Conservation (phyloP, 148 eudicot species). For the Rhododendron simsii region DNA sequence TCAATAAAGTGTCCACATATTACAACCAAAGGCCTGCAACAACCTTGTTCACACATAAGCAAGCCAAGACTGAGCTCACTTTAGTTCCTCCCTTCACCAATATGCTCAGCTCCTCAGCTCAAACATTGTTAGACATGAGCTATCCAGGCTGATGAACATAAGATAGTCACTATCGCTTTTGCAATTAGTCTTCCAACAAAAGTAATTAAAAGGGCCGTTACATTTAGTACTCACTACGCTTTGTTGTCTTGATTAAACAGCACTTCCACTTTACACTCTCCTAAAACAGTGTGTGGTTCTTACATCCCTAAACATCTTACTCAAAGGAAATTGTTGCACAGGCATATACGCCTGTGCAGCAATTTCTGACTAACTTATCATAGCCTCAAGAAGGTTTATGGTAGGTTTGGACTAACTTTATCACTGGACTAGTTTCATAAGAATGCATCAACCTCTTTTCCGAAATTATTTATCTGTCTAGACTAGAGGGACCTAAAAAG, state of each 20-base stretch:
- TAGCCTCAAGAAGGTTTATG: not conserved
- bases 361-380: not conserved
- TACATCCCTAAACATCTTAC: not conserved
- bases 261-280: not conserved
- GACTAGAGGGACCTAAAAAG: not conserved
- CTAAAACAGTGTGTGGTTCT: not conserved
- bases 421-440: not conserved
- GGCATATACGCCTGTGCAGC: not conserved
- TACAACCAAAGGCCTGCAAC: not conserved
- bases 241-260: not conserved
- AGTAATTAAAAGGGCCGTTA: too few relatives aligned
- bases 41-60: not conserved
- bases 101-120: not conserved
- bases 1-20: not conserved
- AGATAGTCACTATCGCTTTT: not conserved
- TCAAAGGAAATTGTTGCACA: not conserved
- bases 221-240: not conserved
- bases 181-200: not conserved
- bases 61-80: slow-evolving; percentile 6
- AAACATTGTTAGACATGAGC: not conserved
- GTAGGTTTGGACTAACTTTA: not conserved
- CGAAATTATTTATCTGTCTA: not conserved
- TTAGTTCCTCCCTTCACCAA: not conserved
- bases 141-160: not conserved
- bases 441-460: not conserved